Conservation (phyloP, 2,329 filamentous ascomycete genomes). For the Colletotrichum tofieldiae region DNA sequence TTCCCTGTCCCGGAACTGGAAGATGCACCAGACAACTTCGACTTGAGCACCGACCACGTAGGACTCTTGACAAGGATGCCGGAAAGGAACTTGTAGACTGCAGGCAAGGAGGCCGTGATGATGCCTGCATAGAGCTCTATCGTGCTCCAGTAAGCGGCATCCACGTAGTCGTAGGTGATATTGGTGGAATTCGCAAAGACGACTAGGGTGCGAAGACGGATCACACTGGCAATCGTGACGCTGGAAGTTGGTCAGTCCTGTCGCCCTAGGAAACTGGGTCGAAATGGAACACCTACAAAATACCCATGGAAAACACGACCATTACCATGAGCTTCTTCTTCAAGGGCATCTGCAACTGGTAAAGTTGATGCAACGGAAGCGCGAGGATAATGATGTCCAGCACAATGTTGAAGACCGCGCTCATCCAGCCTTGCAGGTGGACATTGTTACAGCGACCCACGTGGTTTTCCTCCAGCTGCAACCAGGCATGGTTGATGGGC, state of each 20-base stretch:
- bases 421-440: conserved; percentile 25
- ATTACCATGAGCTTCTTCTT: conserved; percentile 43
- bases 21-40: not conserved
- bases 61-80: not conserved
- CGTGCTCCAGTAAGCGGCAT: conserved; percentile 38
- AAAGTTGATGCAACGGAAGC: conserved; percentile 43
- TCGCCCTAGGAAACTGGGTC: not conserved
- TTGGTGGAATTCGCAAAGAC: conserved; percentile 22
- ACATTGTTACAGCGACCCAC: conserved; percentile 24
- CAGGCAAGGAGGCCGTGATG: conserved; percentile 27
- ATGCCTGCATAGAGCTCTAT: conserved; percentile 33
- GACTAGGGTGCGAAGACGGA: conserved; percentile 21
- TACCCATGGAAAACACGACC: conserved; percentile 45
- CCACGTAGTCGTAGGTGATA: conserved; percentile 21
- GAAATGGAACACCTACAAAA: conserved; percentile 41
- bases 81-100: conserved; percentile 17
- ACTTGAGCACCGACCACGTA: not conserved
- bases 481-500: conserved; percentile 30
- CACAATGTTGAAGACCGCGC: conserved; percentile 43
- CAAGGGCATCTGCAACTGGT: conserved; percentile 42
- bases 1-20: not conserved
- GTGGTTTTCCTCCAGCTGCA: conserved; percentile 10
- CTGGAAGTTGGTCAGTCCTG: not conserved
- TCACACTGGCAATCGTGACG: conserved; percentile 26
- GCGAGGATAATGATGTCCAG: conserved; percentile 46